Evolutionary conservation across 495 filamentous ascomycete species (phyloP).

Genomic region (Acidiella bohemica): DNA sequence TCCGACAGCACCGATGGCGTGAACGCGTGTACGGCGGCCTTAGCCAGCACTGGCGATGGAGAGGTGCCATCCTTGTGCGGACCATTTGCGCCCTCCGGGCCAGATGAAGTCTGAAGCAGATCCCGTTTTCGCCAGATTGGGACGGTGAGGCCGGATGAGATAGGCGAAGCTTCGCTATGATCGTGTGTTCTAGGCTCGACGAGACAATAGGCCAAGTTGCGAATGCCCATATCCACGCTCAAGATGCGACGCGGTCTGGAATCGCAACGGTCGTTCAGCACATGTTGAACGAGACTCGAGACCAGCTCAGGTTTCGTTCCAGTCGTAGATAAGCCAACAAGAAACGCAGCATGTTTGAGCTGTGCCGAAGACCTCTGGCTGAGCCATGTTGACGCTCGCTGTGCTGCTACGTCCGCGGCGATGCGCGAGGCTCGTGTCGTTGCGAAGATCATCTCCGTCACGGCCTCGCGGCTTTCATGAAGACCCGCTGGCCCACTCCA

Average conservation of each 20-base stretch:
- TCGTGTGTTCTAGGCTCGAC: neutral
- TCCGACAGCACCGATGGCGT: slow-evolving; percentile 42
- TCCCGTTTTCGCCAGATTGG: slow-evolving; percentile 2
- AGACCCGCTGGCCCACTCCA: too few relatives aligned
- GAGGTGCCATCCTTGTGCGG: neutral
- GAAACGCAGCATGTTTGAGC: slow-evolving; percentile 38
- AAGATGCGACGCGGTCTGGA: slow-evolving; percentile 48
- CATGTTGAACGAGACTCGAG: neutral
- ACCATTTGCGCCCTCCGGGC: neutral
- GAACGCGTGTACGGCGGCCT: slow-evolving; percentile 33
- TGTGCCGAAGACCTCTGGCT: too few relatives aligned
- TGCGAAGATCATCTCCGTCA: too few relatives aligned
- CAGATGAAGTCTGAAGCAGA: slow-evolving; percentile 2
- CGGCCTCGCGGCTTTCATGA: too few relatives aligned
- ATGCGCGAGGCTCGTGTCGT: too few relatives aligned
- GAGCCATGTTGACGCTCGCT: too few relatives aligned
- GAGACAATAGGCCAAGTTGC: slow-evolving; percentile 67
- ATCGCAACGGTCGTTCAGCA: too few relatives aligned
- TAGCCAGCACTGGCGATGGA: neutral
- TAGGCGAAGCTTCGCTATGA: neutral
- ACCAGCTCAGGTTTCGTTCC: slow-evolving; percentile 37
- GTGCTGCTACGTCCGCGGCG: too few relatives aligned
- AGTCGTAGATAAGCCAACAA: slow-evolving; percentile 37
- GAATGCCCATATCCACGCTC: slow-evolving; percentile 79
- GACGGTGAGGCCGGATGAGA: neutral